Conservation (phyloP, 75 land plant species). For the Sequoiadendron giganteum region DNA sequence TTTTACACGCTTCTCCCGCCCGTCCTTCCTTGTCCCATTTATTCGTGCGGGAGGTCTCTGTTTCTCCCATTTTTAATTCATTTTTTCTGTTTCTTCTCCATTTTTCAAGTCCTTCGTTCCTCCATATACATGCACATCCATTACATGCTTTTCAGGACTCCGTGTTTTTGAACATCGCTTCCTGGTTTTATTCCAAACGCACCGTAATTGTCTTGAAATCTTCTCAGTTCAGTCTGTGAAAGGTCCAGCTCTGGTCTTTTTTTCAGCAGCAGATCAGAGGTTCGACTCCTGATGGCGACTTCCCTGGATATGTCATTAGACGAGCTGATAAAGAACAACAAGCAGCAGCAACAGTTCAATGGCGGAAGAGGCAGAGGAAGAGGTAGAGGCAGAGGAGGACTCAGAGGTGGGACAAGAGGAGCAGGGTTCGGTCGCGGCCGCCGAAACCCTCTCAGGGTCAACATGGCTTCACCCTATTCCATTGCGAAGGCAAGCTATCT, state of each 20-base stretch:
- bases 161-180: neutral
- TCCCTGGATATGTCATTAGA: slow-evolving; percentile 47
- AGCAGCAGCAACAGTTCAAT: slow-evolving; percentile 19
- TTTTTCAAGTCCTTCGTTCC: neutral
- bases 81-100: neutral
- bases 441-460: slow-evolving; percentile 3
- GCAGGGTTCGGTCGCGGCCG: neutral
- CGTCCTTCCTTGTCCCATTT: neutral
- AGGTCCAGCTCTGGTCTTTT: neutral
- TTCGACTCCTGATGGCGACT: slow-evolving; percentile 15
- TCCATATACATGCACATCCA: neutral
- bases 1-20: neutral
- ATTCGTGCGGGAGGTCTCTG: neutral
- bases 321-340: slow-evolving; percentile 44
- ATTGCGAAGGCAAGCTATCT: slow-evolving; percentile 14
- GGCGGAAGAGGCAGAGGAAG: slow-evolving; percentile 12
- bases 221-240: neutral
- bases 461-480: neutral
- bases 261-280: neutral
- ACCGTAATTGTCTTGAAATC: neutral
- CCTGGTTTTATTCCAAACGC: neutral
- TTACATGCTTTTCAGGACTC: neutral
- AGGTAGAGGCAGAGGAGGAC: neutral
- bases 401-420: neutral
- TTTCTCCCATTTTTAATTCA: neutral